Evolutionary conservation across 208 protist genomes (phyloP).

Genomic region (Leishmania major): DNA sequence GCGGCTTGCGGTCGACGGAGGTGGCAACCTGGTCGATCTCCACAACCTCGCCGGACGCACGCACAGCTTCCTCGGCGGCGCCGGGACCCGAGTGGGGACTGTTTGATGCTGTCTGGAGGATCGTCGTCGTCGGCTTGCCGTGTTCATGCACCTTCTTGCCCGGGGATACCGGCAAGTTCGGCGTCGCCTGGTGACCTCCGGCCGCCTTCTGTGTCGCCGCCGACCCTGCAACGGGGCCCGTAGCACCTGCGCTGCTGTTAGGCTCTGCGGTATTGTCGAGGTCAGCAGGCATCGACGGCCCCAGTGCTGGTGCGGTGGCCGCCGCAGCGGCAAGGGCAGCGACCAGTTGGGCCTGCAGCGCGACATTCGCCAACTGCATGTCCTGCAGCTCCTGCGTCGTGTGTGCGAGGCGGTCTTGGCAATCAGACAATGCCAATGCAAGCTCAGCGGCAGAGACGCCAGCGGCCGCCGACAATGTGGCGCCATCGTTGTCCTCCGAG

Average conservation of each 20-base stretch:
- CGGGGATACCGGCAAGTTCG: not conserved
- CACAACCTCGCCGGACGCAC: not conserved
- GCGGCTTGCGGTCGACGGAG: not conserved
- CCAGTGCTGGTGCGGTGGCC: not conserved
- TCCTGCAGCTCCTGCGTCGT: slow-evolving; percentile 8
- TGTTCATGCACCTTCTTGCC: not conserved
- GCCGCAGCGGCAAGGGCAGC: slow-evolving; percentile 5
- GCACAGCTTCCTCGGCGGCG: not conserved
- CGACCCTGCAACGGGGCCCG: not conserved
- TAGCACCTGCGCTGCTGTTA: not conserved
- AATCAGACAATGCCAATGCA: slow-evolving; percentile 3
- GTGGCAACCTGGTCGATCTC: not conserved
- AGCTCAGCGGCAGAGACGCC: not conserved
- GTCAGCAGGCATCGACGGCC: not conserved
- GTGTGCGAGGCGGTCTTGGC: not conserved
- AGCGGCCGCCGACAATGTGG: not conserved
- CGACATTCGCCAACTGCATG: slow-evolving; percentile 20
- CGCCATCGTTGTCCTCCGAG: not conserved
- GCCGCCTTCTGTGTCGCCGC: not conserved
- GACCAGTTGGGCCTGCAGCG: slow-evolving; percentile 21
- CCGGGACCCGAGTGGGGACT: not conserved
- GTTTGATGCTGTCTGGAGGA: not conserved
- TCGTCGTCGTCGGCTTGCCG: not conserved
- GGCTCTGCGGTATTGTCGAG: not conserved
- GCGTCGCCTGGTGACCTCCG: not conserved